Percentiles rank a stretch among this genome's conserved stretches.
Conservation (phyloP, 1,139 yeast genomes). For the Yamadazyma blattariae region DNA sequence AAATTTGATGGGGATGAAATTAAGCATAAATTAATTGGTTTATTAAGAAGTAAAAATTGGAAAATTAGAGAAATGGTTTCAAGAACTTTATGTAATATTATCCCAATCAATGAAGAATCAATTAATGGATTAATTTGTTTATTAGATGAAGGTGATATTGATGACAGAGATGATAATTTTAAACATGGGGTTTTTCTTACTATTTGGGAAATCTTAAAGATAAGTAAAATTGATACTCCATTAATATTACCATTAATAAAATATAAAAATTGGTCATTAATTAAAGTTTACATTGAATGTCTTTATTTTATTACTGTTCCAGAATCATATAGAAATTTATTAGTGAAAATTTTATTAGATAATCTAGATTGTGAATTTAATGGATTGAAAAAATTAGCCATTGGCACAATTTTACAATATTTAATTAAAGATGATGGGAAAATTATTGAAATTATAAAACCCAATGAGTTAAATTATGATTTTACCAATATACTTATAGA, state of each 20-base stretch:
- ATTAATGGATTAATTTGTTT: conserved; percentile 22
- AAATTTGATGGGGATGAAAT: conserved; percentile 53
- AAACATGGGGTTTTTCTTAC: conserved; percentile 61
- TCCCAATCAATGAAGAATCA: background rate
- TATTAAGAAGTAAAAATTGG: conserved; percentile 61
- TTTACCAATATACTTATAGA: conserved; percentile 3
- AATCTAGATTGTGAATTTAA: conserved; percentile 3
- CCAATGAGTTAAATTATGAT: background rate
- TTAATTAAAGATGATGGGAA: conserved; percentile 4
- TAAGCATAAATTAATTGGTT: conserved; percentile 39
- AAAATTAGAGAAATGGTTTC: conserved; percentile 87
- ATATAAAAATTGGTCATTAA: conserved; percentile 8
- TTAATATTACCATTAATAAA: conserved; percentile 2
- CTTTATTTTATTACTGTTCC: conserved; percentile 4
- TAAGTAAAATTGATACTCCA: background rate
- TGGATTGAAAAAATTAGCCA: conserved; percentile 12
- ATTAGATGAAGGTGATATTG: conserved; percentile 9
- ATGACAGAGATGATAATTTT: conserved; percentile 29
- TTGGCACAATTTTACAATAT: conserved; percentile 7
- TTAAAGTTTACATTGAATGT: conserved; percentile 10
- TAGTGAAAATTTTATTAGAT: conserved; percentile 6
- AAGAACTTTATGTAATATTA: conserved; percentile 51
- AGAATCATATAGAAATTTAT: background rate
- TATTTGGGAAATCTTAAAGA: conserved; percentile 23
- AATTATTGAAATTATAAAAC: background rate